Base-by-base conservation (phyloP, 106 monocot genomes). In the Platanthera guangdongensis region DNA sequence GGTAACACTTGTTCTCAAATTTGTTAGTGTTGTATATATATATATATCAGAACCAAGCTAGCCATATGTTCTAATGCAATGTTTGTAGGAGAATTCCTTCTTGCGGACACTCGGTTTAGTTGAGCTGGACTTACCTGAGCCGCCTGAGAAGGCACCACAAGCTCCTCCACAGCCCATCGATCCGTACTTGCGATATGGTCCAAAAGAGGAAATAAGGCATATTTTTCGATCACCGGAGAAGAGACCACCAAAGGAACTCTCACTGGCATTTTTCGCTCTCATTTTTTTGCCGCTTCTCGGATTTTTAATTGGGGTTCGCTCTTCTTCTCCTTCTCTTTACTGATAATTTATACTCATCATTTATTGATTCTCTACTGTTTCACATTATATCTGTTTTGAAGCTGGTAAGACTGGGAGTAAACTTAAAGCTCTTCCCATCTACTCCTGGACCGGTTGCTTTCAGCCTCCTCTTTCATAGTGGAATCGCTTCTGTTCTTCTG, bases 221-320 rank as follows among this genome's bases (percentile, higher is more conserved):
- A 92, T 99, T n/a, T 99, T 99, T 79, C 79, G 94, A 14, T 54
- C 78, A 21, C 91, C 97, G 6, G 97, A 94, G 81, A 99, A 90
- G 81, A 89, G 83, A 70, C 97, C 97, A 9, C 89, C 84, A 15
- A 79, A 88, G 83, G 91, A 94, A 76, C 86, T 99, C n/a, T 99
- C 97, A 57, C 50, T 90, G 78, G 85, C 79, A 47, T 99, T 99
- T 76, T 78, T 80, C 73, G 88, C 18, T 75, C 76, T 99, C n/a
- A 88, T 84, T 10, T 47, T 99, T 74, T 68, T 92, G 7, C 97
- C 97, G 16, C 76, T 94, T 57, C 7, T 89, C 14, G 94, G 84
- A 53, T 99, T 94, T 71, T 50, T 99, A 16, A 75, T 90, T 7
- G 94, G 87, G 97, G 97, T 99, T 53, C 65, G 89, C 81, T 71